Base-by-base conservation (phyloP, 2,329 filamentous ascomycete genomes). In the Ustulina deusta region DNA sequence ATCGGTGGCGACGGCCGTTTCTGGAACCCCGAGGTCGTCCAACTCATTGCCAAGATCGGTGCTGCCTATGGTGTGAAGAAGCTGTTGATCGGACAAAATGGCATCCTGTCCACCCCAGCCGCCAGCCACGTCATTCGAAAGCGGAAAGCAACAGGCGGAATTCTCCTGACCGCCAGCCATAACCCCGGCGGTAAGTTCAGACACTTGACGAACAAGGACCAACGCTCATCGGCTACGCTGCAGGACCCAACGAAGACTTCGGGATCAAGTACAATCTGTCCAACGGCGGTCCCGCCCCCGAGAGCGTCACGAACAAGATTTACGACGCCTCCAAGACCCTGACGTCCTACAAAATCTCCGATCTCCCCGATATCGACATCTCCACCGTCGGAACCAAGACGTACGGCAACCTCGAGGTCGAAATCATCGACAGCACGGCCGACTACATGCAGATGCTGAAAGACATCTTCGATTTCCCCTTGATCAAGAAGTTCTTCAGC, bases 231-330 rank as follows among this genome's bases (percentile, higher is more conserved):
- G 62, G 73, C 40, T 51, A 27, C 63, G 34, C 13, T 55, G 49
- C 74, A 97, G 93, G 94, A 59, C 96, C 96, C 70, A 91, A 89
- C 75, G 92, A 96, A 80, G 96, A 99, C 83, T 99, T 99, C 77
- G 96, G 96, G 75, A 99, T 99, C 90, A 99, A 99, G 86, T 99
- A 99, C 89, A 99, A 99, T 87, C 87, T 99, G 67, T 86, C 93
- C 80, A 98, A 99, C 78, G 96, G 96, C 76, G 96, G 94, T 64
- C 96, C 96, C 49, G 96, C 96, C 64, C 96, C 96, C 66, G 96
- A 99, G 82, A 91, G 92, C 62, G 93, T 99, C 73, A 99, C 96
- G 74, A 97, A 99, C 89, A 97, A 97, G 85, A 98, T 99, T 81
- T 98, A 89, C 84, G 93, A 95, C 76, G 89, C 90, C 69, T 95